Evolutionary conservation across 75 land plant genomes (phyloP).

Genomic region (Picea glauca): DNA sequence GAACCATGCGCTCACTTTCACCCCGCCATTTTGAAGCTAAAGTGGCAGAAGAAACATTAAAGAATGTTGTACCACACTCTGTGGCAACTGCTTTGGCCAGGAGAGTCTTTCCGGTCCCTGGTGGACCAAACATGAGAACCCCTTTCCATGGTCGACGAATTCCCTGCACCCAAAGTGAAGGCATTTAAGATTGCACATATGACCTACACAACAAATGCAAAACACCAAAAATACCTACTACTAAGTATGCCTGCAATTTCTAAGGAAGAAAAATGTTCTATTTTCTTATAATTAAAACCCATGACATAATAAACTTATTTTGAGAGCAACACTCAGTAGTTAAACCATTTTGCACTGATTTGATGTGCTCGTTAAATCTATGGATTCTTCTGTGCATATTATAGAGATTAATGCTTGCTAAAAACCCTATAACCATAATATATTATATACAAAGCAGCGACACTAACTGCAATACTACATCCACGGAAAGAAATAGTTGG

Average conservation of each 20-base stretch:
- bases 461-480: too few relatives aligned
- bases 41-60: slow-evolving; percentile 99
- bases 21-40: slow-evolving; percentile 99
- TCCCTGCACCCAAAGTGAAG: slow-evolving; percentile 48
- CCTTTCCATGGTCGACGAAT: slow-evolving; percentile 99
- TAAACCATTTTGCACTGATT: neutral
- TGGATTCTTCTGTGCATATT: too few relatives aligned
- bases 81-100: slow-evolving; percentile 98
- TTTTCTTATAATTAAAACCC: neutral
- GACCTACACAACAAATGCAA: neutral
- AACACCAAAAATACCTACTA: neutral
- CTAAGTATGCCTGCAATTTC: neutral
- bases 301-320: neutral
- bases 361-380: neutral
- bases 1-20: slow-evolving; percentile 99
- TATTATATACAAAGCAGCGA: too few relatives aligned
- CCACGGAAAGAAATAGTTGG: too few relatives aligned
- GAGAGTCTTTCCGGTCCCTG: slow-evolving; percentile 98
- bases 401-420: too few relatives aligned
- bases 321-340: neutral
- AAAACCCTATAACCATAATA: too few relatives aligned
- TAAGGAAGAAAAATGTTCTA: neutral
- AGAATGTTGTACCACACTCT: slow-evolving; percentile 98
- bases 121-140: slow-evolving; percentile 98
- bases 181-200: neutral